Evolutionary conservation across 352 stramenopile genomes (phyloP), one percentile per base, ranked within the genome.

Genomic region (Globisporangium acanthophoron): DNA sequence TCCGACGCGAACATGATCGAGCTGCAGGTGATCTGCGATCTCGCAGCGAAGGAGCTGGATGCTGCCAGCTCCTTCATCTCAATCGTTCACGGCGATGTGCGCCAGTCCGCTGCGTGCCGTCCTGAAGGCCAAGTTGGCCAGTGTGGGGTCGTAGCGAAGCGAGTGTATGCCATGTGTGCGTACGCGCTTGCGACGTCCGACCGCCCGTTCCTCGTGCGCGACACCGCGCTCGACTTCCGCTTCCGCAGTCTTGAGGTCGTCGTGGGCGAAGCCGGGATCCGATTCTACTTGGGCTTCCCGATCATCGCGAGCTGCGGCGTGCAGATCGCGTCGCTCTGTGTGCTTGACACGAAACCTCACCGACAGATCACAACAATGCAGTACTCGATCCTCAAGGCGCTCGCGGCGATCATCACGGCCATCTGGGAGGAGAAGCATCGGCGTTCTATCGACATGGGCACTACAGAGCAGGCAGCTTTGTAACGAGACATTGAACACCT

Each of bases 311-410:
- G 61, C 13, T 65, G 55, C 0, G 49, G 71, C 6, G 66, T 59
- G 0, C 50, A 56, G 39, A 66, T 85, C 12, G 74, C 74, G 6
- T 62, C 73, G 54, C 64, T 87, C 8, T 81, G 67, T 37, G 62
- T 87, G 11, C 49, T 78, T 18, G 76, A 85, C 56, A 65, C 39
- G 5, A 77, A 73, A 20, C 74, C 74, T 1, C 57, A 59, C 21
- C 80, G 78, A n/a, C 71, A 58, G 13, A 64, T 87, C 52, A 85
- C 74, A 33, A 85, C 76, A 1, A 84, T 79, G 72, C 76, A 87
- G 62, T 87, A 87, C 62, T 69, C 67, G 20, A 66, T 82, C 50
- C 27, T 82, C 50, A 76, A 80, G 61, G 67, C 66, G 49, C 56
- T 87, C 16, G 41, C 72, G 6, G 58, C 73, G 39, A 74, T 75